Conservation (phyloP, 179 eudicot species). For the Drosera spatulata region DNA sequence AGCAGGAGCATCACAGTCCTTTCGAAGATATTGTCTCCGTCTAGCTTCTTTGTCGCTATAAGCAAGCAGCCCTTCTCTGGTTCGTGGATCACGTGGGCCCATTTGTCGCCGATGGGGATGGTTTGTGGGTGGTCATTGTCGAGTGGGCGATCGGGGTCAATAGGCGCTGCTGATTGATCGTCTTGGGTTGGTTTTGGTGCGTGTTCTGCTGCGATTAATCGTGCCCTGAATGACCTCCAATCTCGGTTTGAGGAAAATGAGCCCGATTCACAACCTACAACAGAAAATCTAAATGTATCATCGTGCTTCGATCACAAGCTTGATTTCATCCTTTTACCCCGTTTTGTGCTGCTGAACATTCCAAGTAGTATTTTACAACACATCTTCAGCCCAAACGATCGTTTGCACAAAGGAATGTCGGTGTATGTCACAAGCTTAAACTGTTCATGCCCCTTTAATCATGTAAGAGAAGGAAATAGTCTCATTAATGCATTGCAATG, state of each 20-base stretch:
- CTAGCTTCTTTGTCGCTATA: constrained; percentile 79
- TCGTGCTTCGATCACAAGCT: no score
- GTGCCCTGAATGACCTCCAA: constrained; percentile 88
- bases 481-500: no score
- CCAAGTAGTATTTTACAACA: no score
- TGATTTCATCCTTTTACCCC: no score
- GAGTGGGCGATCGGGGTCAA: constrained; percentile 12
- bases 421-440: no score
- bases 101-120: constrained; percentile 29
- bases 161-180: background rate
- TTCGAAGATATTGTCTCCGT: constrained; percentile 90
- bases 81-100: constrained; percentile 73
- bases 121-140: constrained; percentile 11
- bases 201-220: constrained; percentile 55
- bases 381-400: no score
- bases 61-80: constrained; percentile 87
- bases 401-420: no score
- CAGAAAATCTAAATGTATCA: no score
- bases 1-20: constrained; percentile 67
- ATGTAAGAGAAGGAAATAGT: no score
- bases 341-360: no score
- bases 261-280: constrained; percentile 37
- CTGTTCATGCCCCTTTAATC: no score
- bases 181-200: constrained; percentile 5
- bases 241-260: constrained; percentile 39